phyloP scores from a whole-genome alignment of 306 rosid genomes.

The Cyclanthera cordifolia region DNA sequence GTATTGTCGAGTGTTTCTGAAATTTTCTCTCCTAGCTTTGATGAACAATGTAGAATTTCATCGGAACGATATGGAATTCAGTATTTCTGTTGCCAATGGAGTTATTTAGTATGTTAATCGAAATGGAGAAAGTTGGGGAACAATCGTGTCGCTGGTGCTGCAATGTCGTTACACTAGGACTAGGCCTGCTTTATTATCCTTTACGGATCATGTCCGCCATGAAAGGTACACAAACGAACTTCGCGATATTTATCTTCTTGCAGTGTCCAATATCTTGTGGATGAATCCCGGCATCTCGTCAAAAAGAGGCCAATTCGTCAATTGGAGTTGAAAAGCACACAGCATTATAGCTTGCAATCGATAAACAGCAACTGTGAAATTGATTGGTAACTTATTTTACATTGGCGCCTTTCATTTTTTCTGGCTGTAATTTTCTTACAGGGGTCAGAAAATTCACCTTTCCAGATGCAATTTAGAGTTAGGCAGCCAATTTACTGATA shows the following conservation, averaged over 20 bases:
- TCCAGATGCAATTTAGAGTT: background rate
- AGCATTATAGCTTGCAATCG: background rate
- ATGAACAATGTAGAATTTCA: background rate
- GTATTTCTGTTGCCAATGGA: background rate
- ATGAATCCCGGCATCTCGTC: conserved; percentile 5
- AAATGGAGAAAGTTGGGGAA: conserved; percentile 7
- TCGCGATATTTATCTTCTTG: background rate
- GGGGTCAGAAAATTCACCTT: background rate
- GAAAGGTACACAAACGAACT: conserved; percentile 1
- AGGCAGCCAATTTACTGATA: background rate
- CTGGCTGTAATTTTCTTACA: background rate
- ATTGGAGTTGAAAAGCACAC: conserved; percentile 4
- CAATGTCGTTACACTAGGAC: background rate
- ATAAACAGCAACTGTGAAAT: background rate
- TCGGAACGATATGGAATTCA: background rate
- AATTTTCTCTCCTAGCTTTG: background rate
- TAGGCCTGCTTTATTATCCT: conserved; percentile 12
- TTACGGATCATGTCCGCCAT: conserved; percentile 10
- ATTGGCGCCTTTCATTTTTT: background rate
- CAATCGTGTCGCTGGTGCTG: conserved; percentile 7
- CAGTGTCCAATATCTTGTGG: conserved; percentile 11
- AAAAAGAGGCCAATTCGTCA: conserved; percentile 1
- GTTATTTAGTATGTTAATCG: background rate
- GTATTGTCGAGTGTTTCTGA: background rate
- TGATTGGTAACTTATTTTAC: conserved; percentile 3